A percentile compares a stretch with the other conserved stretches of the same genome.
Conservation (phyloP, 192 early-diverging fungal species). For the Cladochytrium replicatum region DNA sequence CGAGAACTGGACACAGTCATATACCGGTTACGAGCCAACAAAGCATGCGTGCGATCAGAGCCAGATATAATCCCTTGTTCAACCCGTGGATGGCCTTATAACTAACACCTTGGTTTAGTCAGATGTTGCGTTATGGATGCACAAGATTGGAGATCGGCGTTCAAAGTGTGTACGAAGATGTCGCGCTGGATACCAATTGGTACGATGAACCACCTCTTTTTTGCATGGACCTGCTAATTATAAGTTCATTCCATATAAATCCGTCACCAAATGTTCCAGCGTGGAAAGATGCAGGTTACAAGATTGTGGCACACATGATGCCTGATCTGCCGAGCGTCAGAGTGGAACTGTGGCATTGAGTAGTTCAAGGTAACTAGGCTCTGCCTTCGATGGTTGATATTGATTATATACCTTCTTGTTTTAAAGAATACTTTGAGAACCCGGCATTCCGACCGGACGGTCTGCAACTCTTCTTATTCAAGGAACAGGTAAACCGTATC, state of each 20-base stretch:
- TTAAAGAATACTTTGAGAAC: conserved; percentile 79
- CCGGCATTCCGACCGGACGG: conserved; percentile 98
- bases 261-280: conserved; percentile 95
- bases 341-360: conserved; percentile 97
- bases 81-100: not conserved
- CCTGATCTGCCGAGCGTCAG: conserved; percentile 98
- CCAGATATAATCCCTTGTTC: conserved; percentile 80
- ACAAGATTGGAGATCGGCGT: conserved; percentile 97
- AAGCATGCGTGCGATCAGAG: conserved; percentile 96
- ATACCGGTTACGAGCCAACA: conserved; percentile 98
- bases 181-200: conserved; percentile 95
- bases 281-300: conserved; percentile 98
- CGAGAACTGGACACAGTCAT: conserved; percentile 99
- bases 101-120: conserved; percentile 36
- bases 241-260: conserved; percentile 93
- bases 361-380: conserved; percentile 78
- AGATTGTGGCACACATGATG: conserved; percentile 99
- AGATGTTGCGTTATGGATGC: conserved; percentile 98
- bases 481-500: conserved; percentile 60
- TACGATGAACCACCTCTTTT: conserved; percentile 6
- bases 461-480: conserved; percentile 94
- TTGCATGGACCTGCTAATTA: conserved; percentile 73
- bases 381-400: not conserved
- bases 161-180: conserved; percentile 98
- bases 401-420: not conserved